Conservation (phyloP, 116 monocot genomes). For the Posidonia oceanica region DNA sequence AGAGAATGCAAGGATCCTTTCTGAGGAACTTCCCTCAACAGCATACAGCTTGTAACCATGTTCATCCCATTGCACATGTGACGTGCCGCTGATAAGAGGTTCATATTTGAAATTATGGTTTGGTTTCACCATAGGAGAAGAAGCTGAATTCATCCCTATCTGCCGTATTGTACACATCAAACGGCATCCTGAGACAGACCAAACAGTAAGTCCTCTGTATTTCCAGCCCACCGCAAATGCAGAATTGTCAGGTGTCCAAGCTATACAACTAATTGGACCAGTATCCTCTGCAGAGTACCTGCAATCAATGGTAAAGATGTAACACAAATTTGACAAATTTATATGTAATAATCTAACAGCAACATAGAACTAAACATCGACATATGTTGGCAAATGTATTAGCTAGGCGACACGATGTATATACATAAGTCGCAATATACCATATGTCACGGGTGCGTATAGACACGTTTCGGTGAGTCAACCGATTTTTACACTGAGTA, state of each 20-base stretch:
- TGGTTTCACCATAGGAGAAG: conserved; percentile 71
- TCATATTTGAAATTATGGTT: conserved; percentile 69
- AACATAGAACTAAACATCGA: too few relatives aligned
- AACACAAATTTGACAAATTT: background rate
- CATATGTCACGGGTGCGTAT: too few relatives aligned
- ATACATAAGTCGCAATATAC: too few relatives aligned
- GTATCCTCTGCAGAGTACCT: conserved; percentile 98
- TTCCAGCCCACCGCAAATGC: conserved; percentile 98
- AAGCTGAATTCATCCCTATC: conserved; percentile 60
- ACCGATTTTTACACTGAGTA: too few relatives aligned
- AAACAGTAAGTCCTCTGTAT: conserved; percentile 85
- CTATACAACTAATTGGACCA: conserved; percentile 83
- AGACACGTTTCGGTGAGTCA: too few relatives aligned
- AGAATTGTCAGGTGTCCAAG: conserved; percentile 94
- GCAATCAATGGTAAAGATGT: conserved; percentile 10
- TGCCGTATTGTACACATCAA: conserved; percentile 98
- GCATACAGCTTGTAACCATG: conserved; percentile 92
- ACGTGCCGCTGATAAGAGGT: conserved; percentile 78
- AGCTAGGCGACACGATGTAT: too few relatives aligned
- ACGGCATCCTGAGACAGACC: conserved; percentile 97
- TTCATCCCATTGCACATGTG: conserved; percentile 89
- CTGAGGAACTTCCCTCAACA: conserved; percentile 64
- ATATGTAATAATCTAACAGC: background rate
- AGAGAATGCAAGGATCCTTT: conserved; percentile 81
- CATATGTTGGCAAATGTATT: too few relatives aligned